Conservation (phyloP, 1,139 yeast species). For the Yamadazyma sp. region DNA sequence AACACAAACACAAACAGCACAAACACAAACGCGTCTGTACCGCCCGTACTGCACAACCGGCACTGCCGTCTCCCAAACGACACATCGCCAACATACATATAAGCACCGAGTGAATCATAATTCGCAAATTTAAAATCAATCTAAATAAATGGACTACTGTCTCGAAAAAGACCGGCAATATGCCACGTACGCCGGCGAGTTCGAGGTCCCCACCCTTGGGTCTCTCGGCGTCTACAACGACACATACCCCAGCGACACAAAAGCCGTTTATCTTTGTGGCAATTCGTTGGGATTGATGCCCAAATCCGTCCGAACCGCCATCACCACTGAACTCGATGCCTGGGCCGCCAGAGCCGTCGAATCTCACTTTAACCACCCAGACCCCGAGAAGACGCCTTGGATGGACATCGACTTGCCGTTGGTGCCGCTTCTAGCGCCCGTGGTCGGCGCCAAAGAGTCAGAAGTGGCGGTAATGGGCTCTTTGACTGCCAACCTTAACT, state of each 20-base stretch:
- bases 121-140: neutral
- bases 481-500: conserved; percentile 76
- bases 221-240: conserved; percentile 45
- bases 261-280: conserved; percentile 73
- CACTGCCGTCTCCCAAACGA: neutral
- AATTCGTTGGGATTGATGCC: conserved; percentile 94
- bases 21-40: neutral
- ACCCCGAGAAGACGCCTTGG: conserved; percentile 59
- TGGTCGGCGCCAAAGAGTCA: conserved; percentile 69
- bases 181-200: conserved; percentile 41
- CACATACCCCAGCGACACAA: conserved; percentile 20
- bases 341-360: conserved; percentile 84
- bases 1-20: neutral
- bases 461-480: conserved; percentile 92
- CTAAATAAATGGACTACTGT: conserved; percentile 13
- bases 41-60: no score
- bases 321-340: conserved; percentile 69
- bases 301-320: conserved; percentile 51
- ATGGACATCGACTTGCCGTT: conserved; percentile 80
- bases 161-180: conserved; percentile 33
- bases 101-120: conserved; percentile 86
- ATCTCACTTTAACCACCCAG: conserved; percentile 75
- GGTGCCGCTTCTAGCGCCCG: conserved; percentile 62
- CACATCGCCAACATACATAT: conserved; percentile 57
- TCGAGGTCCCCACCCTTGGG: conserved; percentile 58